Evolutionary conservation across 805 yeast genomes (phyloP).

Genomic region (Priceomyces carsonii): DNA sequence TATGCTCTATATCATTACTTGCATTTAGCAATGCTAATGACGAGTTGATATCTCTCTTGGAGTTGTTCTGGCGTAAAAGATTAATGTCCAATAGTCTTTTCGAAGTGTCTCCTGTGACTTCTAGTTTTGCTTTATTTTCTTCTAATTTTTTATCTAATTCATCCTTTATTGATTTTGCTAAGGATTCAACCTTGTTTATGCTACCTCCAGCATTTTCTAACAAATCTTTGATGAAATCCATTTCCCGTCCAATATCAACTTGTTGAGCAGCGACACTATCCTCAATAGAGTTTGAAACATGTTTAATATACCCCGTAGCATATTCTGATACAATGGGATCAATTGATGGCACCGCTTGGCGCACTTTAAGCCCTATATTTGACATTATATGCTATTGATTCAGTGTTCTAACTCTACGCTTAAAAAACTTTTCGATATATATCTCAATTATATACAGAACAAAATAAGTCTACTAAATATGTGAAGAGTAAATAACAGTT

Average conservation of each 20-base stretch:
- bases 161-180: slow-evolving; percentile 49
- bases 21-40: slow-evolving; percentile 78
- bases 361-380: slow-evolving; percentile 55
- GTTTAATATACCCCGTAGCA: slow-evolving; percentile 87
- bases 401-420: background rate
- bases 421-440: background rate
- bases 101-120: slow-evolving; percentile 82
- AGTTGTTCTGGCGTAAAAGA: slow-evolving; percentile 56
- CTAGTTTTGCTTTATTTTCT: slow-evolving; percentile 71
- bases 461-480: too few species aligned
- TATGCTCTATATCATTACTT: slow-evolving; percentile 81
- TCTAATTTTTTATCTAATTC: slow-evolving; percentile 53
- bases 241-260: slow-evolving; percentile 66
- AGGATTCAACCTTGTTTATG: slow-evolving; percentile 48
- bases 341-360: slow-evolving; percentile 82
- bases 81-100: slow-evolving; percentile 81
- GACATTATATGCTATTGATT: slow-evolving; percentile 28
- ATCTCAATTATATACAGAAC: background rate
- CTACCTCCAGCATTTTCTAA: slow-evolving; percentile 85
- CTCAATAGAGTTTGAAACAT: slow-evolving; percentile 72
- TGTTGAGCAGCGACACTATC: slow-evolving; percentile 81
- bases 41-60: slow-evolving; percentile 70
- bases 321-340: slow-evolving; percentile 88
- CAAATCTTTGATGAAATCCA: slow-evolving; percentile 63
- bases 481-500: too few species aligned